These are phyloP conservation scores for Talaromyces sp. DNA, from an alignment of 2,329 filamentous ascomycete genomes.

Conservation along the genomic window DNA sequence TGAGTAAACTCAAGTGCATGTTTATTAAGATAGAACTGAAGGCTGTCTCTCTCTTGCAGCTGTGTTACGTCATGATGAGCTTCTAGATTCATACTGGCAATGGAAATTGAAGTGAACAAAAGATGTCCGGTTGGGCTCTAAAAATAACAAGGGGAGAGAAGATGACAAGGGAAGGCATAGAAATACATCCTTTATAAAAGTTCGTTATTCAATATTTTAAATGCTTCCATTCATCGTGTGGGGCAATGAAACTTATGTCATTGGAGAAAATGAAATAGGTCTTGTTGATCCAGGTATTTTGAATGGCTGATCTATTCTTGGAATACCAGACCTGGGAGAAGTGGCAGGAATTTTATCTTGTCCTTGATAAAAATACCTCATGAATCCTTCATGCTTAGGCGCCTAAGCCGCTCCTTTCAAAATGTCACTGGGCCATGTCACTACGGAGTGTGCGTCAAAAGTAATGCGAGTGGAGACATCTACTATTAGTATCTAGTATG, in stretches of 20 bases:
- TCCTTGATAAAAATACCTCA: neutral
- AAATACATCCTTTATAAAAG: neutral
- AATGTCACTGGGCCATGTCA: neutral
- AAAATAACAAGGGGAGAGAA: neutral
- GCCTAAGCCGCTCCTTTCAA: too few species aligned
- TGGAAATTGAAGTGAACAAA: neutral
- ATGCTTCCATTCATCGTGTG: too few species aligned
- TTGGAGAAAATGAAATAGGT: neutral
- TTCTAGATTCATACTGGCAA: neutral
- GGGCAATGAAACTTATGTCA: neutral
- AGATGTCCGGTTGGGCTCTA: neutral
- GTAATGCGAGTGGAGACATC: too few species aligned
- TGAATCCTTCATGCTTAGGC: neutral
- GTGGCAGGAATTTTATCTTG: neutral
- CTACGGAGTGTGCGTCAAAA: too few species aligned
- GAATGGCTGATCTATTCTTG: neutral
- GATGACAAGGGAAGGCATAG: neutral
- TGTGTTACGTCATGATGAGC: neutral
- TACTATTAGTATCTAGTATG: too few species aligned
- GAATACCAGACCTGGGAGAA: neutral
- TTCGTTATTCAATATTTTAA: neutral
- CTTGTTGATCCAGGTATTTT: neutral
- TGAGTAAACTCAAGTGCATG: conserved; percentile 21
- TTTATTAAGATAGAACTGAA: neutral
- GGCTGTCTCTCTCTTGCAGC: neutral